A percentile compares a stretch with the other conserved stretches of the same genome.
Conservation (phyloP, 306 rosid species). For the Vigna hirtella region DNA sequence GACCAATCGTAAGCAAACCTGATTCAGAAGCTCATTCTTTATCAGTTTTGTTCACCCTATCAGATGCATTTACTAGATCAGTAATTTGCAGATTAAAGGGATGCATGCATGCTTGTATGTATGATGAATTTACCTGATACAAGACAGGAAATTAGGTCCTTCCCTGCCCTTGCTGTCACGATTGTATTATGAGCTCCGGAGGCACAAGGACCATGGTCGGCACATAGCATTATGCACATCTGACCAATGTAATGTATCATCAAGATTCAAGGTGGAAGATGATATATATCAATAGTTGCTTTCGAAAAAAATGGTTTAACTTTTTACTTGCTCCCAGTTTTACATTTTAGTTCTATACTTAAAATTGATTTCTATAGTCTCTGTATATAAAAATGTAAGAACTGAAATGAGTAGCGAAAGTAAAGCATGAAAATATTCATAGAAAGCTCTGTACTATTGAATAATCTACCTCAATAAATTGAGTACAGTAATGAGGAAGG, state of each 20-base stretch:
- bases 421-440: neutral
- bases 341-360: no score
- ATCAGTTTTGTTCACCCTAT: neutral
- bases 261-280: constrained; percentile 25
- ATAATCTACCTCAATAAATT: constrained; percentile 82
- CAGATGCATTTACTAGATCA: no score
- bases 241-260: constrained; percentile 53
- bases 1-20: constrained; percentile 99
- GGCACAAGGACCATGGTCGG: constrained; percentile 99
- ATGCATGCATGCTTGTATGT: neutral
- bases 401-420: no score
- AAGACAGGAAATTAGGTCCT: constrained; percentile 94
- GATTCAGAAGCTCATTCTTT: constrained; percentile 38
- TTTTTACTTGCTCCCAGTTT: no score
- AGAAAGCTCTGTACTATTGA: constrained; percentile 34
- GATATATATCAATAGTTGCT: no score
- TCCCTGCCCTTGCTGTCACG: constrained; percentile 98
- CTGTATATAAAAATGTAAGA: no score
- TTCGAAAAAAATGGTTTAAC: no score
- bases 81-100: constrained; percentile 31
- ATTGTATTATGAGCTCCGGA: constrained; percentile 99
- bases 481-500: constrained; percentile 95
- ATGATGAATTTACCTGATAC: constrained; percentile 72
- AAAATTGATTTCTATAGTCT: no score
- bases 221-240: constrained; percentile 98